Base-by-base conservation (phyloP, 352 stramenopile genomes). In the Elongisporangium prolatum region DNA sequence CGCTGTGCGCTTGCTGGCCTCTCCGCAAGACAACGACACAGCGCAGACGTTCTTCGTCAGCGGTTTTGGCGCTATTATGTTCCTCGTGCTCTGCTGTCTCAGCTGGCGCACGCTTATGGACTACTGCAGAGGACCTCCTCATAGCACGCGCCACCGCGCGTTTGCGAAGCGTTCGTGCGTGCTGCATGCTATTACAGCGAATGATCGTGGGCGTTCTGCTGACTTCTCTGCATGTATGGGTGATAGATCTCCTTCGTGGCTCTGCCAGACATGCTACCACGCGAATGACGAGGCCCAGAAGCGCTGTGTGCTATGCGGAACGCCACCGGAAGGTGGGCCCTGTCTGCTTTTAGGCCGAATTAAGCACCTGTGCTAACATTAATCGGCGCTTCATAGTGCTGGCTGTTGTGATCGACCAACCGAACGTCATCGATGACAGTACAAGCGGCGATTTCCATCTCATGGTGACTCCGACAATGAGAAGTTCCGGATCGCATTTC, bases 201-300 rank as follows among this genome's bases (percentile, higher is more conserved):
- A 24, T 47, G 2, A 47, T 57, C 20, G 52, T 18, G 56, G 52
- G 8, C 50, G 63, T 37, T 56, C 47, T 13, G 18, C 60, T 54
- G 47, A 65, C 22, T 20, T 22, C 21, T 22, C 13, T 18, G 11
- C 21, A n/a, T 25, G 56, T 63, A 54, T 44, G 56, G 17, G 53
- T 40, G 13, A 48, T 57, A 84, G 75, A 64, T 64, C 70, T 53
- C 48, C 61, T n/a, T 71, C 66, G 17, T 85, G 75, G 77, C 72
- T 60, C 52, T 89, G 80, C 37, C 53, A 64, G 17, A 61, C 86
- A 18, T 89, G 80, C 54, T 77, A 76, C 52, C 80, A 89, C 50
- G 59, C 62, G 13, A 89, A 89, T 53, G 73, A 88, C 52, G 63
- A 64, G 16, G 70, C 63, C 5, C 71, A 86, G 49, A 61, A 47